Conservation (phyloP, 768 basidiomycete genomes). For the Boletus insuetus region DNA sequence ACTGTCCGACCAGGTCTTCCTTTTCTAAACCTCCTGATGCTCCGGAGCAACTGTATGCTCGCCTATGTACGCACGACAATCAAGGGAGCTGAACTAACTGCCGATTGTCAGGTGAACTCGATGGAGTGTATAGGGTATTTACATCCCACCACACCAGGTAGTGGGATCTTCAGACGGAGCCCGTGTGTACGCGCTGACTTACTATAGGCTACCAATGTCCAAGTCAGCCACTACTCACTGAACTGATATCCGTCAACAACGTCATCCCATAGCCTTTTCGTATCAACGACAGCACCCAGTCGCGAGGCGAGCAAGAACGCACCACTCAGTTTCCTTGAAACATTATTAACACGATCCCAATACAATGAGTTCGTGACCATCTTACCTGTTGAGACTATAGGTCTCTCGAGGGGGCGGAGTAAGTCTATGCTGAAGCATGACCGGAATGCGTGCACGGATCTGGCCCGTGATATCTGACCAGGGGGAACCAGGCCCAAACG, state of each 20-base stretch:
- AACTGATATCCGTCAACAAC: constrained; percentile 40
- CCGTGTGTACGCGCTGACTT: no score
- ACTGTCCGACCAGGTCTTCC: constrained; percentile 16
- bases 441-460: constrained; percentile 80
- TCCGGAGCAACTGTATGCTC: no score
- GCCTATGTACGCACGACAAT: no score
- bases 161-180: no score
- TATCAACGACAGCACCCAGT: constrained; percentile 71
- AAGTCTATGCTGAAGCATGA: constrained; percentile 85
- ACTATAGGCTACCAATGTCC: neutral
- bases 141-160: no score
- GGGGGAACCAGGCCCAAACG: constrained; percentile 63
- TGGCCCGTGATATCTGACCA: constrained; percentile 74
- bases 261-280: constrained; percentile 72
- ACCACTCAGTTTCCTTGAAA: constrained; percentile 70
- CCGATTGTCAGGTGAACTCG: no score
- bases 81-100: no score
- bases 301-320: constrained; percentile 77
- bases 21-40: constrained; percentile 2
- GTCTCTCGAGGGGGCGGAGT: constrained; percentile 95
- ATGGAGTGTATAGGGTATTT: no score
- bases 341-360: neutral
- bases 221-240: neutral
- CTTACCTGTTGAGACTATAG: constrained; percentile 86
- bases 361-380: constrained; percentile 8